Percentiles rank a stretch among this genome's conserved stretches.
Conservation (phyloP, 257 asterid species). For the Datura wrightii region DNA sequence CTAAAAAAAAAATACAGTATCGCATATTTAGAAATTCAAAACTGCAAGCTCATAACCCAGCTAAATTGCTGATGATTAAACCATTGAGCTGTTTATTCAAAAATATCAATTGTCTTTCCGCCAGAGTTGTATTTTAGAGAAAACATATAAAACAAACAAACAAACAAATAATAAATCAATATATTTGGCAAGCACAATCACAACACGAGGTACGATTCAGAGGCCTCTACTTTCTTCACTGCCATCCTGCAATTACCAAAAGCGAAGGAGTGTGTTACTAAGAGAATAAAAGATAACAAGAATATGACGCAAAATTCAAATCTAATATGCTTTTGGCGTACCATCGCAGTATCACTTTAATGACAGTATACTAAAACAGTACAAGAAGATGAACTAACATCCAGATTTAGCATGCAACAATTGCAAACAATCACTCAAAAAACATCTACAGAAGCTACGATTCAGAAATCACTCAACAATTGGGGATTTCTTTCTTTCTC, state of each 20-base stretch:
- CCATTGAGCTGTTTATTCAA: neutral
- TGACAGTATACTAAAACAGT: neutral
- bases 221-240: conserved; percentile 13
- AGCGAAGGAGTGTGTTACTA: neutral
- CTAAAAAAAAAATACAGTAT: neutral
- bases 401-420: neutral
- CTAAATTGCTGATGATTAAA: neutral
- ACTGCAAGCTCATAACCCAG: conserved; percentile 7
- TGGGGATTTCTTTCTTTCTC: neutral
- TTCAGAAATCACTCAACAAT: neutral
- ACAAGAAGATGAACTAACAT: conserved; percentile 1
- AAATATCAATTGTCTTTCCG: neutral
- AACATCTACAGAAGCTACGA: neutral
- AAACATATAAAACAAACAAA: neutral
- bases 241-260: conserved; percentile 4
- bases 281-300: conserved; percentile 3
- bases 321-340: neutral
- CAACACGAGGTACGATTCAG: neutral
- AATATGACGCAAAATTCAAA: neutral
- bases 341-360: no score
- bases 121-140: neutral
- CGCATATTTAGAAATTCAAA: neutral
- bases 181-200: neutral
- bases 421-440: neutral
- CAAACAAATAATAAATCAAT: neutral